A percentile compares a stretch with the other conserved stretches of the same genome.
Evolutionary conservation across 2,329 filamentous ascomycete genomes (phyloP).

Genomic region (Purpureocillium takamizusanense): DNA sequence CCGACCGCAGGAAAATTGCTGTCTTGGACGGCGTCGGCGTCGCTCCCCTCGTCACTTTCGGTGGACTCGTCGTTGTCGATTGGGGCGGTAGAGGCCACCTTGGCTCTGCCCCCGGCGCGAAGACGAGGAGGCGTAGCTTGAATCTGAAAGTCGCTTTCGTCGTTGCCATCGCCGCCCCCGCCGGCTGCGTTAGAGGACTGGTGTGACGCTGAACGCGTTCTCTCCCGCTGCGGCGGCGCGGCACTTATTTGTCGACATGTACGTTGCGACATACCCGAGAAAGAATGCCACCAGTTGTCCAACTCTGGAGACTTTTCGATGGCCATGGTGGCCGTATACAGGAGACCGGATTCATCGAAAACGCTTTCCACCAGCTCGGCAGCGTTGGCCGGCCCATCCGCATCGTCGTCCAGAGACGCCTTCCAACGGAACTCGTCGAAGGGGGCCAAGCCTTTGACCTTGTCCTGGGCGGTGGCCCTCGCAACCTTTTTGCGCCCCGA

Average conservation of each 20-base stretch:
- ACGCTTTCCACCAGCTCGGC: slow-evolving; percentile 29
- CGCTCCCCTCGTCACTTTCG: slow-evolving; percentile 21
- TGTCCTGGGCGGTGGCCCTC: slow-evolving; percentile 34
- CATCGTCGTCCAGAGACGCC: slow-evolving; percentile 12
- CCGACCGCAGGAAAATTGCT: slow-evolving; percentile 10
- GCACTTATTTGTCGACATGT: slow-evolving; percentile 10
- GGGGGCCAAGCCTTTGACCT: slow-evolving; percentile 41
- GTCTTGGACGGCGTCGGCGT: slow-evolving; percentile 10
- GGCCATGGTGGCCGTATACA: slow-evolving; percentile 16
- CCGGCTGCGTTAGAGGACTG: slow-evolving; percentile 8
- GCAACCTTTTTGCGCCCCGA: slow-evolving; percentile 38
- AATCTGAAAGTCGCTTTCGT: slow-evolving; percentile 44
- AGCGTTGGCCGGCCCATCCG: slow-evolving; percentile 19
- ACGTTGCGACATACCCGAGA: slow-evolving; percentile 21
- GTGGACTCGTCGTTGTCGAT: slow-evolving; percentile 22
- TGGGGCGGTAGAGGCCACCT: slow-evolving; percentile 5
- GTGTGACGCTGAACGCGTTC: slow-evolving; percentile 3
- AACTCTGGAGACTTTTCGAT: slow-evolving; percentile 24
- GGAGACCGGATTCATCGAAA: slow-evolving; percentile 27
- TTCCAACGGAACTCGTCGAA: slow-evolving; percentile 35
- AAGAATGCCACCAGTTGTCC: slow-evolving; percentile 40
- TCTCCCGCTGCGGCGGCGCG: too few relatives aligned
- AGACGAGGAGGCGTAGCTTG: slow-evolving; percentile 37
- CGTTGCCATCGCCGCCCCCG: slow-evolving; percentile 23
- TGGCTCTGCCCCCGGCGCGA: slow-evolving; percentile 14